Base-by-base conservation (phyloP, 2,329 filamentous ascomycete genomes). In the Knoxdaviesia proteae region DNA sequence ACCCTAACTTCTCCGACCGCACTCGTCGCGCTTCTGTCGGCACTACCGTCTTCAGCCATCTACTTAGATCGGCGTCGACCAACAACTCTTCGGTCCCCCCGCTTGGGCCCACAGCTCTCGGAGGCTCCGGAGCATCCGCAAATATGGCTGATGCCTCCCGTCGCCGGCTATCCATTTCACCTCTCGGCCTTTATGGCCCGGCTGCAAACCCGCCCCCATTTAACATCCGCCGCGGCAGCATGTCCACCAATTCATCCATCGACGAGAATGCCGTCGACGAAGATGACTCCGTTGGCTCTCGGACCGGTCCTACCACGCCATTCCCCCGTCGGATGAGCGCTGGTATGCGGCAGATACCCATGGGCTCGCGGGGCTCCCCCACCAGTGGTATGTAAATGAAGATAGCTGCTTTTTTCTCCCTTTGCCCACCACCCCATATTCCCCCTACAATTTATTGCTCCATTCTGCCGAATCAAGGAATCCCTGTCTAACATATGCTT, bases 251-350 rank as follows among this genome's bases (percentile, higher is more conserved):
- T 43, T 75, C 72, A 4, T 71, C 70, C 2, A 67, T 78, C 47
- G 80, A 87, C 49, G 82, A 87, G 59, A 78, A 62, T 50, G 80
- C 79, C 40, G 69, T 80, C 47, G 78, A 84, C 47, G 81, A 87
- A 46, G 73, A 77, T 37, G 73, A 77, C 29, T 61, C 65, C 43
- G 56, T 60, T 42, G 58, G 60, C 44, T 56, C 64, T 36, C 71
- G 67, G 53, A 72, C 70, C 50, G 68, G 70, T 10, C 77, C 83
- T 34, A 70, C 65, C 42, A 82, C 80, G 8, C 83, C 86, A 34
- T 88, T 87, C 55, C 73, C 73, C 46, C 79, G 87, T 51, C 80
- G 87, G 46, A 77, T 94, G 65, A 94, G 87, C 61, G 92, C 94
- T 54, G 82, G 82, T 49, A 67, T 20, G 20, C 20, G 20, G 20